Percentiles rank a stretch among this genome's conserved stretches.
These are phyloP conservation scores for Collariella sp. DNA, from an alignment of 495 filamentous ascomycete genomes.

Conservation along the genomic window DNA sequence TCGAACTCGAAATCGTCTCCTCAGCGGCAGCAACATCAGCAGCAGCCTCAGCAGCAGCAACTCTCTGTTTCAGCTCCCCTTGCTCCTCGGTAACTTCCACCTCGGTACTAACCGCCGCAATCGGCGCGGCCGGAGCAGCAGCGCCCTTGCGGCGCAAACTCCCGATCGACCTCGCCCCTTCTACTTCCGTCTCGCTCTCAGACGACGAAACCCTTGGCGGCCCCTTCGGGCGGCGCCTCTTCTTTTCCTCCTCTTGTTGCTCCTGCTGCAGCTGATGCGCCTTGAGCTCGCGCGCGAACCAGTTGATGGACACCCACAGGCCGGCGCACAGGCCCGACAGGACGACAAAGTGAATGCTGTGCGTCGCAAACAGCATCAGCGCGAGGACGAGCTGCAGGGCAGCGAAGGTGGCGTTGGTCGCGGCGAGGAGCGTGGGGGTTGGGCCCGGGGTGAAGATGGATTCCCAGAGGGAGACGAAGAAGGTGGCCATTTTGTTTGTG, in stretches of 20 bases:
- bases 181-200: constrained; percentile 46
- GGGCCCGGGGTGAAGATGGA: constrained; percentile 89
- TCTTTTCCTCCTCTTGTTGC: constrained; percentile 55
- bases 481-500: constrained; percentile 58
- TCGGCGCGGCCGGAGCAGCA: constrained; percentile 6
- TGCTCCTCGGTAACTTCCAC: constrained; percentile 29
- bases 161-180: constrained; percentile 30
- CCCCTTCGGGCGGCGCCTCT: constrained; percentile 36
- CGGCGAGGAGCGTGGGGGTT: constrained; percentile 77
- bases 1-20: constrained; percentile 14
- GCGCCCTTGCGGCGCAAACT: constrained; percentile 10
- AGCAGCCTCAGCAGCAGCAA: neutral
- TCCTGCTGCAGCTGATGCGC: constrained; percentile 54
- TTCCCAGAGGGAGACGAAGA: constrained; percentile 73
- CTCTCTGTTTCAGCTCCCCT: constrained; percentile 37
- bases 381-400: constrained; percentile 72
- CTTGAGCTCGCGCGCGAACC: constrained; percentile 80
- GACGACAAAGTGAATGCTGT: constrained; percentile 79
- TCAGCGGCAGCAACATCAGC: neutral
- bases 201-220: constrained; percentile 22
- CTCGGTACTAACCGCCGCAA: constrained; percentile 26
- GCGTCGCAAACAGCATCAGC: constrained; percentile 66
- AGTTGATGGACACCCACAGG: constrained; percentile 91
- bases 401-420: constrained; percentile 84
- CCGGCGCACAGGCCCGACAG: constrained; percentile 69